Base-by-base conservation (phyloP, 2,329 filamentous ascomycete genomes). In the Mycosphaerella sp. region DNA sequence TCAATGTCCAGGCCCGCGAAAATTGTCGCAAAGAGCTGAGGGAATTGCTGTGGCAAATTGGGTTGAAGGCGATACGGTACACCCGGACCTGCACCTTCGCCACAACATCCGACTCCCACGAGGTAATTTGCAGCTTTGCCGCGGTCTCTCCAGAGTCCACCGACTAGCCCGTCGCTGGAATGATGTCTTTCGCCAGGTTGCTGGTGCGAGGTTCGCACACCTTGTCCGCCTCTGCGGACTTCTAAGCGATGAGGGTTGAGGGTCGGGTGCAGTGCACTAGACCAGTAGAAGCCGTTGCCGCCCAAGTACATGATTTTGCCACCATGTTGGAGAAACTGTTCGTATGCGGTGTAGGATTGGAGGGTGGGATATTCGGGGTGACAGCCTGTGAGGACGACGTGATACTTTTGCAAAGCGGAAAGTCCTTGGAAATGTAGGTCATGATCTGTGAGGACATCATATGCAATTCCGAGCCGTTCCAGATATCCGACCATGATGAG, bases 121-220 rank as follows among this genome's bases (percentile, higher is more conserved):
- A 44, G 28, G n/a, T 44, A 44, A 14, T 44, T 44, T 1, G 42
- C 42, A 44, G 42, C 42, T 44, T 44, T 44, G 28, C 42, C 42
- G 9, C 42, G 16, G 13, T 44, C 42, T 35, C 42, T 44, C 42
- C 42, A 44, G 8, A 44, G 14, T 7, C 42, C 42, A 32, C 42
- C 42, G n/a, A 44, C 25, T 8, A 34, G 16, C 14, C 42, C 42
- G 6, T 44, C 42, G 7, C 13, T 35, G 4, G 30, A 34, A n/a
- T 7, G 6, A 34, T 34, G 30, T 5, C 30, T 6, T 34, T 34
- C 30, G 6, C 42, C 42, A 21, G 42, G 42, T n/a, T 44, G 25
- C 16, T 44, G 42, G 16, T 17, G 34, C 16, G 42, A 44, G 3
- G 42, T 44, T 32, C 42, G 4, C 2, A 44, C 42, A 13, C 42